These are phyloP conservation scores for Botryotinia convoluta DNA, from an alignment of 2,329 filamentous ascomycete genomes.

Conservation along the genomic window DNA sequence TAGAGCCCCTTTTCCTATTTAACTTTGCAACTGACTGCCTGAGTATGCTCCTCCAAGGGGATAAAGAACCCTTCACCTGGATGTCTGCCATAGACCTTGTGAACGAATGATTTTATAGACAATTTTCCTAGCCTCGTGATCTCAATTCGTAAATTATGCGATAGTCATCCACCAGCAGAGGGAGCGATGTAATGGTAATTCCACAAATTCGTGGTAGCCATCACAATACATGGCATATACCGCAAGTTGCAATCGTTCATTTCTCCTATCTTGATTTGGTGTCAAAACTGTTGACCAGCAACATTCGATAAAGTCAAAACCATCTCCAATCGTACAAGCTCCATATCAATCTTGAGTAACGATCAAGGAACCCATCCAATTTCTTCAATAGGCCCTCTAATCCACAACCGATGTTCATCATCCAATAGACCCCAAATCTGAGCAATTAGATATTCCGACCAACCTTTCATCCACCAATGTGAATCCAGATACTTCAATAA, in stretches of 20 bases:
- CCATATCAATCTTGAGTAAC: too few species aligned
- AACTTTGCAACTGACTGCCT: not conserved
- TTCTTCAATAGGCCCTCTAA: slow-evolving; percentile 38
- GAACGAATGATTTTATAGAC: not conserved
- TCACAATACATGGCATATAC: not conserved
- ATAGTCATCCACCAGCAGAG: too few species aligned
- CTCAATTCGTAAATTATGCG: not conserved
- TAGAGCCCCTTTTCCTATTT: not conserved
- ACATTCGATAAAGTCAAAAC: not conserved
- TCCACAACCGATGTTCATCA: slow-evolving; percentile 41
- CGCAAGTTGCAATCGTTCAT: not conserved
- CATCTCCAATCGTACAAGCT: not conserved
- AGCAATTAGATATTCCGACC: slow-evolving; percentile 39
- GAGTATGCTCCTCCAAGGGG: not conserved
- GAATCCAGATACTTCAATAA: slow-evolving; percentile 39
- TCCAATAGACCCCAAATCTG: slow-evolving; percentile 40
- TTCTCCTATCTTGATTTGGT: not conserved
- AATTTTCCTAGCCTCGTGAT: not conserved
- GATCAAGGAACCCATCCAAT: slow-evolving; percentile 33
- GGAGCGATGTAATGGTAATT: not conserved
- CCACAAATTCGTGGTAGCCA: not conserved
- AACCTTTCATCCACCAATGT: slow-evolving; percentile 42
- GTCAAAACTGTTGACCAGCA: not conserved
- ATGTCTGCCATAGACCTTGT: not conserved
- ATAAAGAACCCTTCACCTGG: not conserved